These are phyloP conservation scores for Cylindrotheca fusiformis DNA, from an alignment of 108 stramenopile species.

Conservation along the genomic window DNA sequence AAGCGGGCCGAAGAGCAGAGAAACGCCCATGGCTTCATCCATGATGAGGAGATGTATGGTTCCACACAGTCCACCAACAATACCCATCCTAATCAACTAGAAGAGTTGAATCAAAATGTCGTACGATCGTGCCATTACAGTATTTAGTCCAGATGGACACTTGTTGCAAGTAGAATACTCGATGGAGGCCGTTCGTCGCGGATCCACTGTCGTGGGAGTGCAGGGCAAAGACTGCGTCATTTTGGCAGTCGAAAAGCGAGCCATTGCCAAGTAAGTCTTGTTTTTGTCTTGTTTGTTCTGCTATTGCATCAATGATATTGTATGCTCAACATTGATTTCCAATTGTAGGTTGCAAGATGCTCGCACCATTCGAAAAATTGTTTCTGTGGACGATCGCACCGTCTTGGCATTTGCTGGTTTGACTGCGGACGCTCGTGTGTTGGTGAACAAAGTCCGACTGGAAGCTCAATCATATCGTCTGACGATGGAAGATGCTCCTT, in stretches of 20 bases:
- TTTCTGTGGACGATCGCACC: constrained; percentile 91
- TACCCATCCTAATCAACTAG: background rate
- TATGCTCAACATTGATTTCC: constrained; percentile 1
- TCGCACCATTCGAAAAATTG: constrained; percentile 98
- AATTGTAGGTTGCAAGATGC: constrained; percentile 91
- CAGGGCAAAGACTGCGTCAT: constrained; percentile 96
- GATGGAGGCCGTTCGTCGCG: constrained; percentile 99
- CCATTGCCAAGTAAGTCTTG: constrained; percentile 92
- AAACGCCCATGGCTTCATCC: no score
- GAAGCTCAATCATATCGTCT: constrained; percentile 99
- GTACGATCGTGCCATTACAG: constrained; percentile 99
- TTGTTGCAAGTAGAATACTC: constrained; percentile 99
- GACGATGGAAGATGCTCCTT: constrained; percentile 98
- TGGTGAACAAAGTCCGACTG: constrained; percentile 89
- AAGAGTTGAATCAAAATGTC: constrained; percentile 53
- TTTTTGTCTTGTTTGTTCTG: background rate
- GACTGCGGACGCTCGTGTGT: constrained; percentile 98
- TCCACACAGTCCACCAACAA: no score
- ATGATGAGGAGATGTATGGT: no score
- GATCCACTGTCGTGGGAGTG: constrained; percentile 96
- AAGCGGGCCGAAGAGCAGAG: background rate
- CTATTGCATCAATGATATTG: background rate
- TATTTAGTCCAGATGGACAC: constrained; percentile 99
- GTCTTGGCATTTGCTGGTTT: constrained; percentile 99
- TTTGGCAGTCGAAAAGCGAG: constrained; percentile 96